Evolutionary conservation across 1,139 yeast species (phyloP), one percentile per base, ranked within the genome.

Genomic region (Suhomyces atakaporum): DNA sequence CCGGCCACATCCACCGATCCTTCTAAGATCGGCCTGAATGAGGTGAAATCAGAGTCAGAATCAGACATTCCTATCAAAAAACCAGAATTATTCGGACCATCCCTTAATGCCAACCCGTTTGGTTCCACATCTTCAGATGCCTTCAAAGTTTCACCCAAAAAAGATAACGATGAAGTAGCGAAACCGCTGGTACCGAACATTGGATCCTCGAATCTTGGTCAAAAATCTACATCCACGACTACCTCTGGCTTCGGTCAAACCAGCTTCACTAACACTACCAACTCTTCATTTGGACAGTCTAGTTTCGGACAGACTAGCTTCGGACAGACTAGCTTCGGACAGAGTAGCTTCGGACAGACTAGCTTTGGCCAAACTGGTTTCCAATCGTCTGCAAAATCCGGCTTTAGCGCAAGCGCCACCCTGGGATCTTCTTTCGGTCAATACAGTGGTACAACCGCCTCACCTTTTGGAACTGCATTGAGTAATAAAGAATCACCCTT

Each of bases 261-360:
- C 12, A 40, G 44, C 2, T 45, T 49, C 8, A 8, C 7, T 6
- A 18, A 18, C 20, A 6, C 20, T 18, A 8, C n/a, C n/a, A n/a
- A n/a, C n/a, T n/a, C 20, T 18, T 18, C 8, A 6, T 18, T 8
- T 37, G 51, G 46, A 4, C 16, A 29, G 13, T 16, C 40, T n/a
- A 45, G 40, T 15, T 42, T 43, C 23, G 50, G 47, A 4, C 26
- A 33, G 5, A 14, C 41, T 24, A 41, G 49, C 5, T 47, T 46
- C 20, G 50, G 44, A 19, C 20, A 15, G 13, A 21, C 39, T 26
- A 41, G 49, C 7, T 46, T 46, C 26, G 49, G 43, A 15, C 16
- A 32, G 10, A 16, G 45, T 15, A 34, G 42, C 9, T 51, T 54
- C 35, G 54, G 54, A 6, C 29, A 39, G 10, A 34, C 52, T 7